phyloP scores from a whole-genome alignment of 805 yeast species.

The Myxozyma neotropica region DNA sequence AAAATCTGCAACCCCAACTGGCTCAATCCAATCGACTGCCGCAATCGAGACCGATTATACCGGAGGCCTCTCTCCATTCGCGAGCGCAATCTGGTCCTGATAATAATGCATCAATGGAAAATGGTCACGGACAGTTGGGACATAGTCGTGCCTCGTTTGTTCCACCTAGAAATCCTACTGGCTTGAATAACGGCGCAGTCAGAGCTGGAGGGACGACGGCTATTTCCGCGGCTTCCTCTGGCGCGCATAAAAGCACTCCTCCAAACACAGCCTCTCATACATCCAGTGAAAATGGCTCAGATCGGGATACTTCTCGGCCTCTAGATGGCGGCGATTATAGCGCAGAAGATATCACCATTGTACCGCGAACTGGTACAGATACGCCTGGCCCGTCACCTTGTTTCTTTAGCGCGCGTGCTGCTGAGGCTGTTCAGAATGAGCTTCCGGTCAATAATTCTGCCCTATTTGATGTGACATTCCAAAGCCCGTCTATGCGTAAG shows the following conservation, averaged over 20 bases:
- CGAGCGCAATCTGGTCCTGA: conserved; percentile 8
- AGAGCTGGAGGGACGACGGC: neutral
- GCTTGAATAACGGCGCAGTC: neutral
- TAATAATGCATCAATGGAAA: neutral
- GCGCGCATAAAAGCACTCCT: neutral
- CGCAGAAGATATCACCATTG: neutral
- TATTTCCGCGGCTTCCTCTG: neutral
- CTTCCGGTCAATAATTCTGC: conserved; percentile 32
- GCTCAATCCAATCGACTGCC: too few relatives aligned
- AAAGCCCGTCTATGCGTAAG: conserved; percentile 37
- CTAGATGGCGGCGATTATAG: neutral
- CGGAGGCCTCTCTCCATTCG: neutral
- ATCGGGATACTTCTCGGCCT: neutral
- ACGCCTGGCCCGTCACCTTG: conserved; percentile 16
- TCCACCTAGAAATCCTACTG: neutral
- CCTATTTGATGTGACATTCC: conserved; percentile 35
- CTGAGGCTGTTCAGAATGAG: conserved; percentile 37
- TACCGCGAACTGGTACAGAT: neutral
- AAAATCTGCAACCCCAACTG: too few relatives aligned
- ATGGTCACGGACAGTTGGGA: neutral
- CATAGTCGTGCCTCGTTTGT: neutral
- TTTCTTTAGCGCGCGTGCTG: conserved; percentile 39
- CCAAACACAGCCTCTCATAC: neutral
- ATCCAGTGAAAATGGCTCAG: neutral
- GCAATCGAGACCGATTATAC: neutral